Conservation (phyloP, 1,284 basidiomycete genomes). For the Exsudoporus floridanus region DNA sequence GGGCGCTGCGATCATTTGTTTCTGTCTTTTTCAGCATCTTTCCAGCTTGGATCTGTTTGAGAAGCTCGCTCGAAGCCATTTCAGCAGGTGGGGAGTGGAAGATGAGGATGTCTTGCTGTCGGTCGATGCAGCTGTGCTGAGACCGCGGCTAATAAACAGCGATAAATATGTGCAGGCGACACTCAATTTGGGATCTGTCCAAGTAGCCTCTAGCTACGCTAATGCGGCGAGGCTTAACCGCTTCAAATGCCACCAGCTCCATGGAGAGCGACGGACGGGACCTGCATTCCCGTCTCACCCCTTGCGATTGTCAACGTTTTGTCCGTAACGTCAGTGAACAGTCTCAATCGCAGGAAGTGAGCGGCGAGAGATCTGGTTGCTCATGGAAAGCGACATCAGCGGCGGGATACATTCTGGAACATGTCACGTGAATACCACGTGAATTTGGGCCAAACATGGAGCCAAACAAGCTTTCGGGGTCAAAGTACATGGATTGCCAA, state of each 20-base stretch:
- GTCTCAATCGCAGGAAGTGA: no score
- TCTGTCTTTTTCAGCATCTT: slow-evolving; percentile 77
- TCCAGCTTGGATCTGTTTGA: slow-evolving; percentile 78
- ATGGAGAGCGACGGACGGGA: not conserved
- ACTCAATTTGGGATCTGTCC: no score
- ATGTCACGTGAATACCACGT: slow-evolving; percentile 35
- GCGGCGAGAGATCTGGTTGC: no score
- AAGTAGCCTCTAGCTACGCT: not conserved
- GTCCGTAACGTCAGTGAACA: no score
- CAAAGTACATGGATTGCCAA: slow-evolving; percentile 5
- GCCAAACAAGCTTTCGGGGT: slow-evolving; percentile 37
- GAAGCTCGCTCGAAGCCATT: slow-evolving; percentile 71
- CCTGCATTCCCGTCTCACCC: not conserved
- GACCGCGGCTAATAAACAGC: slow-evolving; percentile 14
- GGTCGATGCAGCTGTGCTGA: not conserved
- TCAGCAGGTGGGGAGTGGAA: not conserved
- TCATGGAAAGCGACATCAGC: no score
- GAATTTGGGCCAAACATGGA: slow-evolving; percentile 28
- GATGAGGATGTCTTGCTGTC: not conserved
- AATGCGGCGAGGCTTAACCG: not conserved
- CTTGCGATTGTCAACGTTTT: no score
- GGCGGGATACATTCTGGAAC: no score
- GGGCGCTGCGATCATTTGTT: slow-evolving; percentile 82
- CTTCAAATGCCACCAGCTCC: not conserved
- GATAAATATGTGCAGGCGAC: slow-evolving; percentile 19